Evolutionary conservation across 2,329 filamentous ascomycete genomes (phyloP).

Genomic region (Conoideocrella luteorostrata): DNA sequence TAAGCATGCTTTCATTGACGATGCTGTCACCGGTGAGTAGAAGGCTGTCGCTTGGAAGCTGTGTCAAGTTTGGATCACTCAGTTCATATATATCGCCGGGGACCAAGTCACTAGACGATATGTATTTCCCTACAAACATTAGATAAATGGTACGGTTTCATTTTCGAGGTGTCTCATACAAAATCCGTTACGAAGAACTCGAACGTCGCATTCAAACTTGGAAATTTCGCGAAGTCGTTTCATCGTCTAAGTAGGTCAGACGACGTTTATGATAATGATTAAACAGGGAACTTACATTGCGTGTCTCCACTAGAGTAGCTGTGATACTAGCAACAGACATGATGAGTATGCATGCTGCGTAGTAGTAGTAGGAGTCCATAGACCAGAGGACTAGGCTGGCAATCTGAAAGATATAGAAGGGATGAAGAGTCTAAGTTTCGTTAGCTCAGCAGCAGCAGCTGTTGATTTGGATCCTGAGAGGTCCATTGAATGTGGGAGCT

Average conservation of each 20-base stretch:
- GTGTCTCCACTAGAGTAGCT: slow-evolving; percentile 84
- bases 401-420: slow-evolving; percentile 97
- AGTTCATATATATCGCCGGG: slow-evolving; percentile 96
- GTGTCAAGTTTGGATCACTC: slow-evolving; percentile 80
- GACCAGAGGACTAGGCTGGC: slow-evolving; percentile 94
- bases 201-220: slow-evolving; percentile 88
- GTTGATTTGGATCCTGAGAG: too few relatives aligned
- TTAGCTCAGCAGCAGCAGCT: not conserved
- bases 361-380: slow-evolving; percentile 94
- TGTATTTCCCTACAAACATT: slow-evolving; percentile 65
- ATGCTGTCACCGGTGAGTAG: slow-evolving; percentile 92
- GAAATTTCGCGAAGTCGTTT: slow-evolving; percentile 83
- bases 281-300: slow-evolving; percentile 49
- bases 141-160: too few relatives aligned
- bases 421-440: slow-evolving; percentile 70
- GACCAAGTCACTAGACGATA: slow-evolving; percentile 81
- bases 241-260: slow-evolving; percentile 61
- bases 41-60: slow-evolving; percentile 89
- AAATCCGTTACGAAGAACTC: slow-evolving; percentile 89
- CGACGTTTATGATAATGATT: not conserved
- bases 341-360: slow-evolving; percentile 87
- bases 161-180: slow-evolving; percentile 47
- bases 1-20: slow-evolving; percentile 99
- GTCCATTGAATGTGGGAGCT: not conserved
- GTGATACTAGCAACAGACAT: slow-evolving; percentile 92